A percentile compares a stretch with the other conserved stretches of the same genome.
These are phyloP conservation scores for Sporobolomyces phaffii DNA, from an alignment of 768 basidiomycete genomes.

Conservation along the genomic window DNA sequence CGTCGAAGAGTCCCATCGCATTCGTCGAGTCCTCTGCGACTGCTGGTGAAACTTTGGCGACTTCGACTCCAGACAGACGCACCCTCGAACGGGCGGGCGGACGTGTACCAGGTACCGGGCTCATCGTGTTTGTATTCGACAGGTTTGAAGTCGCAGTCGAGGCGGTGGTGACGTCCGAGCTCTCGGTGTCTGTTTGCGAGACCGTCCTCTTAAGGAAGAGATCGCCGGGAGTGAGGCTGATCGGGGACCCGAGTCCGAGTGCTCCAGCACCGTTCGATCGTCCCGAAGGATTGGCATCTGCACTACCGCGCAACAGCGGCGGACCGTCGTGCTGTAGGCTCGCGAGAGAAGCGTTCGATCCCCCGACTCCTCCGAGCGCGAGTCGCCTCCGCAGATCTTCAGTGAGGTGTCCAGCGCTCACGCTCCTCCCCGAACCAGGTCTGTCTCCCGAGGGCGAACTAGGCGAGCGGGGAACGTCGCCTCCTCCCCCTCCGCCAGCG, in stretches of 20 bases:
- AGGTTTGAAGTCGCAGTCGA: conserved; percentile 11
- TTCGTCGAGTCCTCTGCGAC: conserved; percentile 77
- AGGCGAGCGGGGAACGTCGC: neutral
- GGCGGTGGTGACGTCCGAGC: conserved; percentile 3
- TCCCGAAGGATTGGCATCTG: neutral
- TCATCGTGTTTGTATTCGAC: neutral
- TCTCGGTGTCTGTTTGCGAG: conserved; percentile 24
- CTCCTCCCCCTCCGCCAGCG: neutral
- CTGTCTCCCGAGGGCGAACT: conserved; percentile 5
- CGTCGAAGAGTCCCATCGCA: conserved; percentile 73
- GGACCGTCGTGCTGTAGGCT: neutral
- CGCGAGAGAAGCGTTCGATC: neutral
- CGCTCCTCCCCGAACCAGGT: neutral
- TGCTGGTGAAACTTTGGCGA: conserved; percentile 81
- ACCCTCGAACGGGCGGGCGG: conserved; percentile 13
- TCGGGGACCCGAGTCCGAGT: conserved; percentile 1
- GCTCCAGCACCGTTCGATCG: neutral
- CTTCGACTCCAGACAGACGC: conserved; percentile 55
- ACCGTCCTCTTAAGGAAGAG: conserved; percentile 23
- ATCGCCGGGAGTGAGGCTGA: neutral
- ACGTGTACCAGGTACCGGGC: neutral
- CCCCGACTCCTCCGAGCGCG: conserved; percentile 10
- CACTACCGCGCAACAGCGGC: neutral
- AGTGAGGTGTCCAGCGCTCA: conserved; percentile 17
- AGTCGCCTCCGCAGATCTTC: conserved; percentile 34